Base-by-base conservation (phyloP, 2,329 filamentous ascomycete genomes). In the Talaromyces rugulosus region DNA sequence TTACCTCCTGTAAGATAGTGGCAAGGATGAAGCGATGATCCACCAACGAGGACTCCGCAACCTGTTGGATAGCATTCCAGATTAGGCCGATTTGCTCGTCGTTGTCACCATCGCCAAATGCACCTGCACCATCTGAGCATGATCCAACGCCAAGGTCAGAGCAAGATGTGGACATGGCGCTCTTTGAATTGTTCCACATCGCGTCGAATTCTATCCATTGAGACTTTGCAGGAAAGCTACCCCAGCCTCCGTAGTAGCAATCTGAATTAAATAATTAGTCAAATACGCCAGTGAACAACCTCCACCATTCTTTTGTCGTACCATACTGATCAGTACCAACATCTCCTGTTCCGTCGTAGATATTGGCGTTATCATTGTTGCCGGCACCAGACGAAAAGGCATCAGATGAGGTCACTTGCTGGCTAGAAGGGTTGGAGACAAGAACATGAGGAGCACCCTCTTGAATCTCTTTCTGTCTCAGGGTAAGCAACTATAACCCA, bases 21-120 rank as follows among this genome's bases (percentile, higher is more conserved):
- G 60, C 60, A 23, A 62, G 60, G 11, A 62, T 62, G 14, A 58
- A 62, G 50, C 61, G 61, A 56, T 62, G 61, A 18, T 62, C 61
- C 36, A 62, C 61, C 27, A 59, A 18, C 12, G 61, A 59, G 2
- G 56, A 12, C n/a, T 62, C 56, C 4, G 56, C 61, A 52, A 62
- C 56, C 52, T 59, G 61, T 57, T 62, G 61, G 44, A 62, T 62
- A 14, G 56, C 56, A 53, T 62, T 62, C 56, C 57, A 62, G 14
- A 62, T 56, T 33, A 52, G 31, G 42, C 61, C 61, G 12, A 62
- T 62, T 30, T 62, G 56, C 33, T 62, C 51, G 23, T 30, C 55
- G 23, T 33, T 54, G 5, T 62, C 60, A 9, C 60, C 60, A 27
- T 23, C 30, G 11, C 56, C 60, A 23, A 62, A 62, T 34, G 60